Evolutionary conservation across 345 rosid genomes (phyloP).

Genomic region (Bruguiera parviflora): DNA sequence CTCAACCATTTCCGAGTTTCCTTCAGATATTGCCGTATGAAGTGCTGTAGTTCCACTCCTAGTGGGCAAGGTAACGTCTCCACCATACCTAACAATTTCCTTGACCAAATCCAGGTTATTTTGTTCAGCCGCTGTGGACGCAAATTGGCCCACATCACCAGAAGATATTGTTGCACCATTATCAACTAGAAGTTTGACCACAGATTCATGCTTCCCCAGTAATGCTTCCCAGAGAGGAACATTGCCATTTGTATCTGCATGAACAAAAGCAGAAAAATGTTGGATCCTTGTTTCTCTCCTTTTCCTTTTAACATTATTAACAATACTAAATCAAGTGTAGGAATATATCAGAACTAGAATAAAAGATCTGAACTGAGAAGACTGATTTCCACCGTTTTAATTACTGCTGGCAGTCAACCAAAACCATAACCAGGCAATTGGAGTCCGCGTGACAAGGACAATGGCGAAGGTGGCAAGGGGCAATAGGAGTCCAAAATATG

Average conservation of each 20-base stretch:
- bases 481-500: too few species aligned
- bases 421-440: too few species aligned
- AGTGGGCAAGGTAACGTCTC: conserved; percentile 50
- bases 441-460: too few species aligned
- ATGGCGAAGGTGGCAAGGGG: too few species aligned
- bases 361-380: too few species aligned
- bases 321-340: neutral
- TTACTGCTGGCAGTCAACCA: too few species aligned
- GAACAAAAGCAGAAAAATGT: neutral
- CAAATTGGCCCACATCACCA: conserved; percentile 54
- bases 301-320: neutral
- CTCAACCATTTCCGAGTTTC: conserved; percentile 52
- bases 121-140: conserved; percentile 53
- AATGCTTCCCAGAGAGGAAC: conserved; percentile 91
- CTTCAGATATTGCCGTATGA: conserved; percentile 68
- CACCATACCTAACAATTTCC: conserved; percentile 48
- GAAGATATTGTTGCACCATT: conserved; percentile 55
- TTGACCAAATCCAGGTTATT: conserved; percentile 55
- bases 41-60: conserved; percentile 57
- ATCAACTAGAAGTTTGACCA: conserved; percentile 48
- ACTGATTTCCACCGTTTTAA: too few species aligned
- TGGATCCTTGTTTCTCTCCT: neutral
- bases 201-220: conserved; percentile 45
- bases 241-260: conserved; percentile 73
- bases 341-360: neutral